Evolutionary conservation across 768 basidiomycete species (phyloP).

Genomic region (Tricholoma sp.): DNA sequence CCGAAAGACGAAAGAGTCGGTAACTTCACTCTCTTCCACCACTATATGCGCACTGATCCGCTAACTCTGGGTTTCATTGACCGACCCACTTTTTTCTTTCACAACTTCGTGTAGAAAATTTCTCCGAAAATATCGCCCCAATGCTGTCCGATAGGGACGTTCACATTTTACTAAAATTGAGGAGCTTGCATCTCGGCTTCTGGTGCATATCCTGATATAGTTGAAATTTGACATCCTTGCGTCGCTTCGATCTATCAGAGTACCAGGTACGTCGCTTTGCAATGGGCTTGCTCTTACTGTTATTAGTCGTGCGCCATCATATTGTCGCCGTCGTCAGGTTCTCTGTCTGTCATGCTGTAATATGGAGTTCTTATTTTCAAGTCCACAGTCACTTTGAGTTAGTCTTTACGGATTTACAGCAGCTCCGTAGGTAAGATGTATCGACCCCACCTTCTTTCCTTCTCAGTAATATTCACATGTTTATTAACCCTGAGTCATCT

Average conservation of each 20-base stretch:
- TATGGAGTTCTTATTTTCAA: neutral
- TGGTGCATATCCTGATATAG: neutral
- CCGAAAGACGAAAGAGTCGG: neutral
- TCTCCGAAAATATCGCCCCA: neutral
- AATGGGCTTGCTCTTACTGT: neutral
- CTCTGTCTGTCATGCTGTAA: neutral
- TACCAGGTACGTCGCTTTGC: neutral
- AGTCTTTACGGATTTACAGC: neutral
- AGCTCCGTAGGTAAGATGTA: neutral
- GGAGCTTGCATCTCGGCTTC: no score
- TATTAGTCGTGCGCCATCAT: neutral
- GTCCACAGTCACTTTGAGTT: neutral
- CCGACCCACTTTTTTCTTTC: neutral
- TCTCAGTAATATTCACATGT: neutral
- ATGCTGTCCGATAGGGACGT: neutral
- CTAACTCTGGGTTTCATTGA: neutral
- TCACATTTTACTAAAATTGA: neutral
- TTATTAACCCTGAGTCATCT: neutral
- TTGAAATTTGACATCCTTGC: neutral
- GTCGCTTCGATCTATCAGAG: neutral
- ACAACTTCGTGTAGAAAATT: neutral
- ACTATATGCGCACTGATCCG: neutral
- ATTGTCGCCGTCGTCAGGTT: neutral
- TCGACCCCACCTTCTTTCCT: neutral
- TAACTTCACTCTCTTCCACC: neutral